Base-by-base conservation (phyloP, 305 asterid species). In the Fraxinus platypoda region DNA sequence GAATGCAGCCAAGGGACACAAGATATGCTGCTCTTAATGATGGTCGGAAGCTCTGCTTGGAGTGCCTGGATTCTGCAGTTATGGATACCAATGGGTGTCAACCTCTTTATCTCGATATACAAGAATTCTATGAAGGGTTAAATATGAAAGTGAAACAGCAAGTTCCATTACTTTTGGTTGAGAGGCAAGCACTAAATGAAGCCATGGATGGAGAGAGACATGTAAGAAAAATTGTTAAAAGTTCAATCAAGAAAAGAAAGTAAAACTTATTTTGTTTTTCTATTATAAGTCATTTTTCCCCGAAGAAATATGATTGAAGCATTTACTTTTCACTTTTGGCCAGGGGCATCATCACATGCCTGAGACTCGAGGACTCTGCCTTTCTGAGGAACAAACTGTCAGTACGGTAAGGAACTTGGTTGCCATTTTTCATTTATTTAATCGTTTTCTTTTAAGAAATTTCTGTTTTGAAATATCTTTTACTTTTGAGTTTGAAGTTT, bases 301-400 rank as follows among this genome's bases (percentile, higher is more conserved):
- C 9, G 2, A 31, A 12, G 25, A 71, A 31, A 33, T 31, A 71
- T 71, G 25, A 71, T 33, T 4, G 41, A 31, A 46, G 46, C 76
- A 30, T 5, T 5, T 71, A 17, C 82, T 19, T 73, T 15, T 76
- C 68, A 59, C 68, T 74, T 80, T 57, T 75, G 80, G n/a, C 52
- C 84, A 90, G 92, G 92, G 92, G 66, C 89, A 90, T 88, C 86
- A 88, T 83, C 92, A 90, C 87, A 85, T 90, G 90, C 92, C 92
- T 68, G 92, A 90, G 87, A 90, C 91, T 11, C 77, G 92, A 80
- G 92, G 92, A 31, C 90, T 90, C 43, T 90, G 92, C 82, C 92
- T 90, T 71, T 90, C 92, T 9, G 92, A 90, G 84, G 92, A 90
- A 81, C 92, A 90, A 85, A 90, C 92, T 49, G 77, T 90, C 75